phyloP scores from a whole-genome alignment of 192 early-diverging fungal genomes.

The Backusella morwellensis region DNA sequence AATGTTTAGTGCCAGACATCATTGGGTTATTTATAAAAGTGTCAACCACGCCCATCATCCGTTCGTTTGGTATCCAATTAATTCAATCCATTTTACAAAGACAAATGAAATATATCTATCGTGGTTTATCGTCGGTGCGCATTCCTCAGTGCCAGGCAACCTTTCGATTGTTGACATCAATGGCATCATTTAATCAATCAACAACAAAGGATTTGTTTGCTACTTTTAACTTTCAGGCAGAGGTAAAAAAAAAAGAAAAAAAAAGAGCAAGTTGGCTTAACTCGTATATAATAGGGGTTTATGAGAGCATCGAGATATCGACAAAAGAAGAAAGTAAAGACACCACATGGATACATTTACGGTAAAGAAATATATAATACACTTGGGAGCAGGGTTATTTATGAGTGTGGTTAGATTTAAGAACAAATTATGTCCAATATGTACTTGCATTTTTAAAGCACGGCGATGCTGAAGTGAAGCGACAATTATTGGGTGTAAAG shows the following conservation, averaged over 20 bases:
- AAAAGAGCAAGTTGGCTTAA: neutral
- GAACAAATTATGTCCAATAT: constrained; percentile 72
- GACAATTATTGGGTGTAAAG: constrained; percentile 69
- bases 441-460: constrained; percentile 75
- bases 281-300: constrained; percentile 20
- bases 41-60: constrained; percentile 28
- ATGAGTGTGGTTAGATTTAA: constrained; percentile 46
- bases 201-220: constrained; percentile 66
- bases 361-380: neutral
- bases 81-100: constrained; percentile 60
- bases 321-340: constrained; percentile 24
- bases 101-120: constrained; percentile 64
- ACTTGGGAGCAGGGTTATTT: too few relatives aligned
- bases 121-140: constrained; percentile 58
- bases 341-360: constrained; percentile 23
- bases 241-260: constrained; percentile 27
- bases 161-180: constrained; percentile 57
- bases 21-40: constrained; percentile 37
- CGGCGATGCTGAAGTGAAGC: constrained; percentile 69
- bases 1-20: constrained; percentile 59
- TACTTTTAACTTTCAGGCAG: constrained; percentile 72
- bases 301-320: constrained; percentile 28
- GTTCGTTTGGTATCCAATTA: constrained; percentile 42
- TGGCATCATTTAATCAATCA: constrained; percentile 53
- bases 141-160: constrained; percentile 59